Conservation (phyloP, 163 green algal species). For the Scenedesmus sp. region DNA sequence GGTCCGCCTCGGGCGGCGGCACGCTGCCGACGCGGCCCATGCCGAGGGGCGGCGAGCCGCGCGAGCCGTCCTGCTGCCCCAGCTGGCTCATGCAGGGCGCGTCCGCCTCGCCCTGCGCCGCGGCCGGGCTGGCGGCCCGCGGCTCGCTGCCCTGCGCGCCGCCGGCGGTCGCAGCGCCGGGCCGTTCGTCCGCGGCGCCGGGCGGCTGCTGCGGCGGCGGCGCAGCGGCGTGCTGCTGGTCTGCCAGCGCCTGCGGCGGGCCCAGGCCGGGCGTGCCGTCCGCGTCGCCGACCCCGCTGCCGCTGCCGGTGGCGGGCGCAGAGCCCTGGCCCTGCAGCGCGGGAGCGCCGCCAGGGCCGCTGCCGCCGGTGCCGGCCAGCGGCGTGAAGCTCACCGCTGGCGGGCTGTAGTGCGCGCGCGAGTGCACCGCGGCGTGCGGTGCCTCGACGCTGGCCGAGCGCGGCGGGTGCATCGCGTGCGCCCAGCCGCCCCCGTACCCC, state of each 20-base stretch:
- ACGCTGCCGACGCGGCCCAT: conserved; percentile 37
- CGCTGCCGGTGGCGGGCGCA: conserved; percentile 11
- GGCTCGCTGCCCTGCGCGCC: too few relatives aligned
- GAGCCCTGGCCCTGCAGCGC: conserved; percentile 3
- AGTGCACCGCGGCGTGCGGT: background rate
- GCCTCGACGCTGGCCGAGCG: conserved; percentile 15
- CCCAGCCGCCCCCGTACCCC: conserved; percentile 10
- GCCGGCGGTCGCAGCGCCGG: too few relatives aligned
- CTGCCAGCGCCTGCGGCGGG: background rate
- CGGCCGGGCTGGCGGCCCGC: too few relatives aligned
- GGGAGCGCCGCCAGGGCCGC: background rate
- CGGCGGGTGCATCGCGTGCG: background rate
- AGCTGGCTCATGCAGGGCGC: conserved; percentile 42
- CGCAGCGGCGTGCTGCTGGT: background rate
- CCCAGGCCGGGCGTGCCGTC: background rate
- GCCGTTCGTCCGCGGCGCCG: too few relatives aligned
- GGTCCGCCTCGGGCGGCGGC: conserved; percentile 2
- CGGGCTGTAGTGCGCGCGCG: conserved; percentile 28
- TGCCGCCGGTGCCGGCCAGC: background rate
- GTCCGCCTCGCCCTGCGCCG: too few relatives aligned
- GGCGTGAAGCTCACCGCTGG: conserved; percentile 37
- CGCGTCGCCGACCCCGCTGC: background rate
- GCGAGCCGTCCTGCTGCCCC: conserved; percentile 23
- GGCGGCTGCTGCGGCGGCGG: too few relatives aligned
- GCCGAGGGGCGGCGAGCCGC: conserved; percentile 8